A percentile compares a stretch with the other conserved stretches of the same genome.
Evolutionary conservation across 257 asterid genomes (phyloP).

Genomic region (Solanum neorickii): DNA sequence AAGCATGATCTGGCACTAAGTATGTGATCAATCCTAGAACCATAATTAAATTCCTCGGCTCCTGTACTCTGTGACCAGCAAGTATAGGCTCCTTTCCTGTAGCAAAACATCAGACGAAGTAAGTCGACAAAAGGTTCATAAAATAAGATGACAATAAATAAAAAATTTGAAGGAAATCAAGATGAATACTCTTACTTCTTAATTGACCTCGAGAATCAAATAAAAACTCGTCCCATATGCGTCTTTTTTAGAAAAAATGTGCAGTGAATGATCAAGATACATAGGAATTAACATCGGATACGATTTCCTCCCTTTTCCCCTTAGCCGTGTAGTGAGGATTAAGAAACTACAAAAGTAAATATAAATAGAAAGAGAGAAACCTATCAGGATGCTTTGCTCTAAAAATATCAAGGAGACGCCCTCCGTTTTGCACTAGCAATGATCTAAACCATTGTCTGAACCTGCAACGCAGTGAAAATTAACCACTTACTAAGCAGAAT

Average conservation of each 20-base stretch:
- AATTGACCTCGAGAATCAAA: background rate
- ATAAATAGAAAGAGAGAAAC: conserved; percentile 12
- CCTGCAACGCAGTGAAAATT: conserved; percentile 32
- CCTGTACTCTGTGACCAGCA: conserved; percentile 96
- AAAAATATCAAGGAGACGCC: conserved; percentile 60
- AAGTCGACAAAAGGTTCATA: background rate
- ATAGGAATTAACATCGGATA: background rate
- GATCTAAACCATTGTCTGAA: conserved; percentile 90
- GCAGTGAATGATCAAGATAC: background rate
- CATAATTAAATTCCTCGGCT: conserved; percentile 89
- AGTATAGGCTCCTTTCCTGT: conserved; percentile 76
- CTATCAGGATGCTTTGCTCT: conserved; percentile 78
- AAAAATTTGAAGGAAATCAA: background rate
- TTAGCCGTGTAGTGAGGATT: background rate
- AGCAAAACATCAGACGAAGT: background rate
- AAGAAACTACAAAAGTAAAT: background rate
- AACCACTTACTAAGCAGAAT: background rate
- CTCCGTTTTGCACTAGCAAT: conserved; percentile 62
- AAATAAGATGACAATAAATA: background rate
- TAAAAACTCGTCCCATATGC: background rate
- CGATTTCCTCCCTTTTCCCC: background rate
- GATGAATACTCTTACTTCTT: background rate
- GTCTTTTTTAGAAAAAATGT: background rate
- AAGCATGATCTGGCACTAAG: conserved; percentile 83
- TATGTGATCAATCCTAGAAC: conserved; percentile 92